These are phyloP conservation scores for Phialocephala sp. DNA, from an alignment of 2,329 filamentous ascomycete genomes.

Conservation along the genomic window DNA sequence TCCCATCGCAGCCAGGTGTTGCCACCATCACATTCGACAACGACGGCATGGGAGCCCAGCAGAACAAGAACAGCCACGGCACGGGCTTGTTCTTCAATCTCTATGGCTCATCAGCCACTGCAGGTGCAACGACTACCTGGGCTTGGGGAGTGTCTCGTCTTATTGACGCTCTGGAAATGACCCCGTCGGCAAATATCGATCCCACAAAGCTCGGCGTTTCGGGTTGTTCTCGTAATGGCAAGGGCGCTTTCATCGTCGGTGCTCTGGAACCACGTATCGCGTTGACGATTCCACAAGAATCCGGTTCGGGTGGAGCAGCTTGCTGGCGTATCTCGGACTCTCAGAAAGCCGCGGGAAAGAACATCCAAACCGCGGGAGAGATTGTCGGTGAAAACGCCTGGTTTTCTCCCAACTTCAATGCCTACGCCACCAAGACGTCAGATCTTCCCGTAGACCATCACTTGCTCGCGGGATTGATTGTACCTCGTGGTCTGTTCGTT, in stretches of 20 bases:
- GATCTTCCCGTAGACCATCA: slow-evolving; percentile 62
- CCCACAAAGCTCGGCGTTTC: slow-evolving; percentile 59
- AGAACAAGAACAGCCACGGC: slow-evolving; percentile 53
- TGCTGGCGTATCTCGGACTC: slow-evolving; percentile 63
- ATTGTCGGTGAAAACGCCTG: slow-evolving; percentile 68
- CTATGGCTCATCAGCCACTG: slow-evolving; percentile 59
- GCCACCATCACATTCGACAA: slow-evolving; percentile 65
- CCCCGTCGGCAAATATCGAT: slow-evolving; percentile 54
- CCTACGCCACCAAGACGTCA: slow-evolving; percentile 52
- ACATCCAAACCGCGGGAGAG: slow-evolving; percentile 64
- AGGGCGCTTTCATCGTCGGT: slow-evolving; percentile 66
- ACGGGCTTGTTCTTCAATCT: slow-evolving; percentile 64
- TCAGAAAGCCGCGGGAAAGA: slow-evolving; percentile 57
- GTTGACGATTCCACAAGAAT: slow-evolving; percentile 67
- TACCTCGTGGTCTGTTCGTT: slow-evolving; percentile 60
- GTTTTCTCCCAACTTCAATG: slow-evolving; percentile 63
- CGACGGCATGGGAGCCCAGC: slow-evolving; percentile 60
- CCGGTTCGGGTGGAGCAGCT: slow-evolving; percentile 63
- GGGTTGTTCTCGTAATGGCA: slow-evolving; percentile 68
- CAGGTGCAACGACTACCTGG: slow-evolving; percentile 66
- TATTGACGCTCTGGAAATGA: slow-evolving; percentile 62
- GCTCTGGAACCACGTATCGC: slow-evolving; percentile 64
- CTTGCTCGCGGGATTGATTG: slow-evolving; percentile 61
- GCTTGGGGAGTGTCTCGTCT: slow-evolving; percentile 66
- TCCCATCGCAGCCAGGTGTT: slow-evolving; percentile 60